Base-by-base conservation (phyloP, 768 basidiomycete genomes). In the Nidula microcarpa region DNA sequence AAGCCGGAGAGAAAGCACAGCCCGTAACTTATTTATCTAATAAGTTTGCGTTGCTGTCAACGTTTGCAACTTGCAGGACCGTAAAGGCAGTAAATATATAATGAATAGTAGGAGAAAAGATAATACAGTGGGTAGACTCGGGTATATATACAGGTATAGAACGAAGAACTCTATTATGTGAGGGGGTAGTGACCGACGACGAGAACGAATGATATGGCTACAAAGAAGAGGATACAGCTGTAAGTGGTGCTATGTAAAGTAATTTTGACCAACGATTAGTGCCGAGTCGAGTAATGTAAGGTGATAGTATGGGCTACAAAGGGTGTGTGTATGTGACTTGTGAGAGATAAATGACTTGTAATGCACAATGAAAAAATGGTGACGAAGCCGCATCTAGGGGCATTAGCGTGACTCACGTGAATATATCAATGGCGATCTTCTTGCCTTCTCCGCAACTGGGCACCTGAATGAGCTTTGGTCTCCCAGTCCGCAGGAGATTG, bases 401-500 rank as follows among this genome's bases (percentile, higher is more conserved):
- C 23, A n/a, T 14, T 46, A 30, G 13, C 44, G 44, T 46, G 44
- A 46, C 13, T 46, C 14, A 10, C 13, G 44, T 23, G 14, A 39
- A 35, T 30, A 52, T 3, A 53, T 65, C 36, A 65, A 41, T 63
- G 65, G 53, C 62, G 62, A 18, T 68, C 65, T 30, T 70, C 68
- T 51, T 63, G 54, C 50, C 68, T 68, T 62, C 74, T 73, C 37
- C 74, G 69, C 43, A 67, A 47, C 59, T 56, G 54, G 55, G 57
- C 65, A 47, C 68, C 73, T 43, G 75, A 64, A 45, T 73, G 71
- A 33, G 71, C 75, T 62, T 79, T 81, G 49, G 78, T 76, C 59
- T 89, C 85, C 89, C 89, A 91, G 17, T 64, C 51, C 16, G 65
- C 62, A 43, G 79, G 82, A 10, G 84, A 85, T 64, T 93, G 87